phyloP scores from a whole-genome alignment of 306 rosid genomes.

The Acacia melanoxylon region DNA sequence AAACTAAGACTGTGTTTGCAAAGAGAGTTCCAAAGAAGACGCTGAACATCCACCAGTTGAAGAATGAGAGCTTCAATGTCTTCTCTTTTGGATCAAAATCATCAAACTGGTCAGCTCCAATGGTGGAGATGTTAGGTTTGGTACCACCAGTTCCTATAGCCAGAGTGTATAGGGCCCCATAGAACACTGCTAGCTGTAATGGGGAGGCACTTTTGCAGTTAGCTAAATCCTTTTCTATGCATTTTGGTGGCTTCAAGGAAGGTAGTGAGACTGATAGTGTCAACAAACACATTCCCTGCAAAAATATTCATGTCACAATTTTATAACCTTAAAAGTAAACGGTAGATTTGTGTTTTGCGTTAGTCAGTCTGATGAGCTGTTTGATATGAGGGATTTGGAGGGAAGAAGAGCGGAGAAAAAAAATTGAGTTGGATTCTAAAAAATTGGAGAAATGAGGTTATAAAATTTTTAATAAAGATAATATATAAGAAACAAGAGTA shows the following conservation, averaged over 20 bases:
- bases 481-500: too few species aligned
- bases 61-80: slow-evolving; percentile 63
- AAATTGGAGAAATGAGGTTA: too few species aligned
- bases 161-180: slow-evolving; percentile 49
- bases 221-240: slow-evolving; percentile 24
- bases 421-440: too few species aligned
- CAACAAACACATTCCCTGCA: slow-evolving; percentile 42
- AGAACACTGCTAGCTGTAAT: slow-evolving; percentile 35
- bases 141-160: slow-evolving; percentile 79
- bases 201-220: slow-evolving; percentile 35
- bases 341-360: too few species aligned
- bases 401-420: too few species aligned
- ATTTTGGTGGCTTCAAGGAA: slow-evolving; percentile 36
- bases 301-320: neutral
- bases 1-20: slow-evolving; percentile 57
- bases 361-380: too few species aligned
- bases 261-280: slow-evolving; percentile 44
- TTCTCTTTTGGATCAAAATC: slow-evolving; percentile 65
- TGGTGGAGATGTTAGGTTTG: slow-evolving; percentile 82
- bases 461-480: too few species aligned
- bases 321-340: too few species aligned
- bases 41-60: slow-evolving; percentile 81
- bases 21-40: slow-evolving; percentile 69
- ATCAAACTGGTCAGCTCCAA: slow-evolving; percentile 88
- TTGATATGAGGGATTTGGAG: too few species aligned